Conservation (phyloP, 306 rosid genomes). For the Gillenia trifoliata region DNA sequence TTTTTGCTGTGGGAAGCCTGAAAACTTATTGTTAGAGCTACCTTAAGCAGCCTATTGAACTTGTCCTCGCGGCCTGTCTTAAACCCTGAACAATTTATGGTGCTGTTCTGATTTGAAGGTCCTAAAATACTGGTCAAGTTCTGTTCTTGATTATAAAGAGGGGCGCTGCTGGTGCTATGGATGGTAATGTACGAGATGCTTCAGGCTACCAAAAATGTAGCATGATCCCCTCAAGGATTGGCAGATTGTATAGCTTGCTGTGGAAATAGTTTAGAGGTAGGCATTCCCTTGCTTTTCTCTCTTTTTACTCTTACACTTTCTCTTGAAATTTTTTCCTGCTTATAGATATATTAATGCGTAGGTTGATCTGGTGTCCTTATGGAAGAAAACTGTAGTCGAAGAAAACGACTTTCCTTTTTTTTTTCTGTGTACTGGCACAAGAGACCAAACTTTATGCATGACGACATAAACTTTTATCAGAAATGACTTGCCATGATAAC, state of each 20-base stretch:
- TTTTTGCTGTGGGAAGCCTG: not conserved
- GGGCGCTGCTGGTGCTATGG: conserved; percentile 27
- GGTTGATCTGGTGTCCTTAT: not conserved
- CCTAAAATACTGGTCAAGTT: conserved; percentile 64
- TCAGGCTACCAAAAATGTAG: conserved; percentile 37
- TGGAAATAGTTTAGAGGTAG: conserved; percentile 55
- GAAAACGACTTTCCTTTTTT: too few species aligned
- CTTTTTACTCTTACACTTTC: not conserved
- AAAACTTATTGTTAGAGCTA: not conserved
- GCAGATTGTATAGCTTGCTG: conserved; percentile 63
- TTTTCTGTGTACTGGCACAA: too few species aligned
- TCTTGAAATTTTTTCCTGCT: too few species aligned
- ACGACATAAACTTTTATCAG: too few species aligned
- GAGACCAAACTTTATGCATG: too few species aligned
- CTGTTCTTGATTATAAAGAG: conserved; percentile 56
- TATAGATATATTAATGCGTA: not conserved
- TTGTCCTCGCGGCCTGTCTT: not conserved
- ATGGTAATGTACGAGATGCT: conserved; percentile 26
- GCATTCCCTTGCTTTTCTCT: not conserved
- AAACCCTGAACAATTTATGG: conserved; percentile 10
- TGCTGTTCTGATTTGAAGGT: conserved; percentile 50
- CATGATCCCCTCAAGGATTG: conserved; percentile 52
- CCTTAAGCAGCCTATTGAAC: not conserved
- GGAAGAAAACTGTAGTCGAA: too few species aligned
- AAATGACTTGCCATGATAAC: too few species aligned